Percentiles rank a stretch among this genome's conserved stretches.
phyloP scores from a whole-genome alignment of 2,329 filamentous ascomycete genomes.

The Fusarium irregulare region DNA sequence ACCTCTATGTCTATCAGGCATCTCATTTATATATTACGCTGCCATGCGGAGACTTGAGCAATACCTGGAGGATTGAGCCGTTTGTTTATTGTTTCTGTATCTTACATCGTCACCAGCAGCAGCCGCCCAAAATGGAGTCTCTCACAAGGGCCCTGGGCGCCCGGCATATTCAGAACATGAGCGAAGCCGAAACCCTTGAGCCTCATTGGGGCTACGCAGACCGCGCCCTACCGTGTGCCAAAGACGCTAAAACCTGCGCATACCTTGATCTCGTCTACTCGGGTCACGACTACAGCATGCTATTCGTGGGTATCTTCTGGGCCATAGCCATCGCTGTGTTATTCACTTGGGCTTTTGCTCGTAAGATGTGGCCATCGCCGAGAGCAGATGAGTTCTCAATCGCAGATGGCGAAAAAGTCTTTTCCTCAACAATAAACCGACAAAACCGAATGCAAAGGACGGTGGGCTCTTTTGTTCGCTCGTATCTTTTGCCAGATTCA shows the following conservation, averaged over 20 bases:
- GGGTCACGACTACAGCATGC: neutral
- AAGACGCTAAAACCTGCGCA: neutral
- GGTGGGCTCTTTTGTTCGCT: neutral
- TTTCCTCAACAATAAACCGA: neutral
- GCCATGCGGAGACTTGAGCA: too few relatives aligned
- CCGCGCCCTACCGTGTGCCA: neutral
- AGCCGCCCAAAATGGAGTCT: neutral
- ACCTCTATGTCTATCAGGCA: too few relatives aligned
- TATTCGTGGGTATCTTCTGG: neutral
- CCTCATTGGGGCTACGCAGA: neutral
- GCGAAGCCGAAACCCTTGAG: neutral
- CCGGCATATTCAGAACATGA: neutral
- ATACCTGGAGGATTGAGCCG: too few relatives aligned
- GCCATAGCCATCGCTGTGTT: neutral
- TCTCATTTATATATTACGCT: too few relatives aligned
- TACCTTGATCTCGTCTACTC: constrained; percentile 1
- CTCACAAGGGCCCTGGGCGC: neutral
- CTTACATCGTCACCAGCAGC: too few relatives aligned
- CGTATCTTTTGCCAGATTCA: neutral
- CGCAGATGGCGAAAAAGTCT: neutral
- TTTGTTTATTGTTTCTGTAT: too few relatives aligned
- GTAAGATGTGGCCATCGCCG: neutral
- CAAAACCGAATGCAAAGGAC: neutral
- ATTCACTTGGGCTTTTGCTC: neutral
- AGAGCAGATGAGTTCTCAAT: neutral